A percentile compares a stretch with the other conserved stretches of the same genome.
Evolutionary conservation across 176 grass and related monocot genomes (phyloP).

Genomic region (Musa itinerans): DNA sequence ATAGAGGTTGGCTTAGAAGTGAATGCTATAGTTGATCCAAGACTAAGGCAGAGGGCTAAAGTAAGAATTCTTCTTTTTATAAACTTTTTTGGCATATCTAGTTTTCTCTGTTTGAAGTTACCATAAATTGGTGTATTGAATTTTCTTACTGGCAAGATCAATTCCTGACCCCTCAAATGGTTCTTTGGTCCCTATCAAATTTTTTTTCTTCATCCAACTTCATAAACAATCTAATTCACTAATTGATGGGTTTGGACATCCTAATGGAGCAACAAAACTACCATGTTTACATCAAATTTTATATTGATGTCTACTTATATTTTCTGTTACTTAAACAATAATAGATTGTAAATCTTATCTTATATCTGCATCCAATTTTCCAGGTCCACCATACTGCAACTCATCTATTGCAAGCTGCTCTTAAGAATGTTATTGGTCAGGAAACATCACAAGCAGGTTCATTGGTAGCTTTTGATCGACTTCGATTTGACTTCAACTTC

Average conservation of each 20-base stretch:
- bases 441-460: conserved; percentile 97
- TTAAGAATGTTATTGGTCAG: conserved; percentile 62
- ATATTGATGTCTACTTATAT: not conserved
- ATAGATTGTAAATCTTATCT: conserved; percentile 21
- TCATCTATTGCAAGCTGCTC: conserved; percentile 86
- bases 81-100: not conserved
- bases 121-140: not conserved
- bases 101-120: not conserved
- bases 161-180: too few relatives aligned
- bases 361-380: conserved; percentile 15
- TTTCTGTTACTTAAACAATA: conserved; percentile 7
- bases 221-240: not conserved
- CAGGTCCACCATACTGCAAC: conserved; percentile 97
- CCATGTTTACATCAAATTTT: not conserved
- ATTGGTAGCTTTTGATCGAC: conserved; percentile 84
- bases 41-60: conserved; percentile 76
- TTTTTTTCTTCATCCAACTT: not conserved
- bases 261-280: not conserved
- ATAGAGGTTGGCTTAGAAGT: conserved; percentile 72
- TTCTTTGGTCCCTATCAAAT: too few relatives aligned
- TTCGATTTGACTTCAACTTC: conserved; percentile 95
- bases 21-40: conserved; percentile 69
- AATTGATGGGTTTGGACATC: not conserved
- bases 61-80: conserved; percentile 27
- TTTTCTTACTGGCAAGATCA: too few relatives aligned